A percentile compares a stretch with the other conserved stretches of the same genome.
Conservation (phyloP, 2,329 filamentous ascomycete genomes). For the Cercospora sp. region DNA sequence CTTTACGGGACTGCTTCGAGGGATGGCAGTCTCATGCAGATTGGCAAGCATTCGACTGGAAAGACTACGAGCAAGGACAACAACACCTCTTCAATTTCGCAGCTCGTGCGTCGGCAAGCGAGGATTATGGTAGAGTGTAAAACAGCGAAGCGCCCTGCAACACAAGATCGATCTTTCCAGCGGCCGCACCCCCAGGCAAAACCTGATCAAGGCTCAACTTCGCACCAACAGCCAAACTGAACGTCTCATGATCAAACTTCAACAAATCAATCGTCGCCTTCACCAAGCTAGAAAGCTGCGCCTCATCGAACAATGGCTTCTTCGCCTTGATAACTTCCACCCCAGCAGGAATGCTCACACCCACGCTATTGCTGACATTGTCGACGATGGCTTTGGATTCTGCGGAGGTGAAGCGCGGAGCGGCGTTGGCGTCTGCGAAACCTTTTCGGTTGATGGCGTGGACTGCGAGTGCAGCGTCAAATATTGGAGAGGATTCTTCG, state of each 20-base stretch:
- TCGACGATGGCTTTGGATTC: constrained; percentile 32
- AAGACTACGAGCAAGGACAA: neutral
- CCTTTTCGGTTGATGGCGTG: constrained; percentile 32
- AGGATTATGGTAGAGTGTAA: constrained; percentile 15
- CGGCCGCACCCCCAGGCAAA: constrained; percentile 19
- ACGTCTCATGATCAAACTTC: constrained; percentile 32
- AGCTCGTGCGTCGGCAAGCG: neutral
- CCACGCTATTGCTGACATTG: constrained; percentile 30
- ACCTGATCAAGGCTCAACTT: constrained; percentile 29
- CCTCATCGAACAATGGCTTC: constrained; percentile 31
- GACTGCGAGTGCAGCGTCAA: constrained; percentile 27
- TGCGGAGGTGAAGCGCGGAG: constrained; percentile 24
- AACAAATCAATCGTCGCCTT: constrained; percentile 31
- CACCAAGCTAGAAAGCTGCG: constrained; percentile 29
- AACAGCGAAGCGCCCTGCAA: constrained; percentile 23
- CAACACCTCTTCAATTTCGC: neutral
- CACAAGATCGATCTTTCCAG: constrained; percentile 28
- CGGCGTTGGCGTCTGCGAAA: constrained; percentile 26
- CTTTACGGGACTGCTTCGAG: neutral
- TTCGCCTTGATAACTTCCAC: constrained; percentile 28
- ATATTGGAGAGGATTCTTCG: constrained; percentile 23
- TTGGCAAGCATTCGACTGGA: neutral
- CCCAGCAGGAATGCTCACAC: constrained; percentile 27
- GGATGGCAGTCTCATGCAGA: neutral
- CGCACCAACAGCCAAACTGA: constrained; percentile 26